Evolutionary conservation across 495 filamentous ascomycete genomes (phyloP).

Genomic region (Cladorrhinum samala): DNA sequence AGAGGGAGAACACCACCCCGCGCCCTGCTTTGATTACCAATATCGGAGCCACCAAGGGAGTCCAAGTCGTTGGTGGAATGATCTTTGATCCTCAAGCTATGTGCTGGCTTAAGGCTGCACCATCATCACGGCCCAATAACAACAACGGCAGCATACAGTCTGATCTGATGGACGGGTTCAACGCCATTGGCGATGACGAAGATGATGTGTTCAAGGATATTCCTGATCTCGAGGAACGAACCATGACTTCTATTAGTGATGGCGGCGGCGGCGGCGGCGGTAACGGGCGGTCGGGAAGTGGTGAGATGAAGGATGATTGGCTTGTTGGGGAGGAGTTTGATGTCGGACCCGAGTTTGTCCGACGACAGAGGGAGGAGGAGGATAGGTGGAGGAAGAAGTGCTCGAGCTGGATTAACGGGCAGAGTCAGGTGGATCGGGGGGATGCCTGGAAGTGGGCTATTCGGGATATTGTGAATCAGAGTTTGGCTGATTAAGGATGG

Average conservation of each 20-base stretch:
- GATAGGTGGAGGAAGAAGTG: conserved; percentile 81
- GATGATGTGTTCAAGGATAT: conserved; percentile 52
- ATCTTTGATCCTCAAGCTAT: conserved; percentile 94
- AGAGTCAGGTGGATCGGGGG: conserved; percentile 29
- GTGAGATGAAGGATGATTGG: conserved; percentile 66
- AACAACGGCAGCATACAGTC: conserved; percentile 23
- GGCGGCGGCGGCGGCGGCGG: conserved; percentile 31
- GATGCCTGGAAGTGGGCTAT: conserved; percentile 46
- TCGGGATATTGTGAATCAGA: conserved; percentile 38
- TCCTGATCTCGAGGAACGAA: conserved; percentile 47
- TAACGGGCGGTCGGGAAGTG: conserved; percentile 32
- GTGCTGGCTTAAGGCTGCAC: conserved; percentile 80
- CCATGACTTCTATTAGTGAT: conserved; percentile 34
- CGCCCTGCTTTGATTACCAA: conserved; percentile 93
- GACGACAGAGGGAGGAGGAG: conserved; percentile 84
- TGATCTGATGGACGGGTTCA: conserved; percentile 67
- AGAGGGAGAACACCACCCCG: conserved; percentile 54
- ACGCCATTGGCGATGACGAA: conserved; percentile 63
- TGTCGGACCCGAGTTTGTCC: conserved; percentile 89
- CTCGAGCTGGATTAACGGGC: conserved; percentile 60
- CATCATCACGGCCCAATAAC: conserved; percentile 31
- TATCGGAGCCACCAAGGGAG: conserved; percentile 64
- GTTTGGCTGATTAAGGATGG: conserved; percentile 14
- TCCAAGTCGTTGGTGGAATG: conserved; percentile 92
- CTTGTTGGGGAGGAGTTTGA: conserved; percentile 95